Evolutionary conservation across 306 rosid species (phyloP), one percentile per base, ranked within the genome.

Genomic region (Crotalaria pallida): DNA sequence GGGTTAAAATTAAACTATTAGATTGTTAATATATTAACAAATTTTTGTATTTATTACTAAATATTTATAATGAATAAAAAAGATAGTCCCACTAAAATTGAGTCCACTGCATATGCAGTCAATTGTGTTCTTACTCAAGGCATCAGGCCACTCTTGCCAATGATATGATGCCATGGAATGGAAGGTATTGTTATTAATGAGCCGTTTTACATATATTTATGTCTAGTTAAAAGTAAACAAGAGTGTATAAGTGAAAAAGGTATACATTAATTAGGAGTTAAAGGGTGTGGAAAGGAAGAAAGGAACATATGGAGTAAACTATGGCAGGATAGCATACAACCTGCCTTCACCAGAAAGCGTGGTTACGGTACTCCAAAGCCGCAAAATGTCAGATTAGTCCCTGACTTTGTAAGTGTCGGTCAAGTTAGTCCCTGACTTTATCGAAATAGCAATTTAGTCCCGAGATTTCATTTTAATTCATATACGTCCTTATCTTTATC

Each of bases 221-320:
- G 18, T 10, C 27, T 41, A 41, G 16, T 16, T 27, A 16, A 16
- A 4, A 9, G 50, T 21, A 49, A 45, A 51, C 67, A 29, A 29
- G n/a, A 26, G n/a, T 1, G 63, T 49, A 75, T n/a, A 74, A 70
- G 76, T 61, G 65, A 43, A 71, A 73, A 69, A 64, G 76, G 81
- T 61, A 57, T 73, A 36, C 76, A 71, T 73, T 67, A 41, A 10
- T 63, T 50, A 63, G 63, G 71, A 75, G 73, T 62, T 6, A 78
- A 82, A 84, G 83, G 73, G 70, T n/a, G 74, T 50, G 72, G 48
- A 79, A 79, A 75, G 89, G 50, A 85, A 85, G 91, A 87, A 87
- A 1, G 92, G 98, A 72, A 90, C 98, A 24, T 90, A 90, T 67
- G 98, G 98, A 73, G 84, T 90, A 17, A 87, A 93, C 88, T 90